A percentile compares a stretch with the other conserved stretches of the same genome.
These are phyloP conservation scores for Euclidium syriacum DNA, from an alignment of 345 rosid genomes.

Conservation along the genomic window DNA sequence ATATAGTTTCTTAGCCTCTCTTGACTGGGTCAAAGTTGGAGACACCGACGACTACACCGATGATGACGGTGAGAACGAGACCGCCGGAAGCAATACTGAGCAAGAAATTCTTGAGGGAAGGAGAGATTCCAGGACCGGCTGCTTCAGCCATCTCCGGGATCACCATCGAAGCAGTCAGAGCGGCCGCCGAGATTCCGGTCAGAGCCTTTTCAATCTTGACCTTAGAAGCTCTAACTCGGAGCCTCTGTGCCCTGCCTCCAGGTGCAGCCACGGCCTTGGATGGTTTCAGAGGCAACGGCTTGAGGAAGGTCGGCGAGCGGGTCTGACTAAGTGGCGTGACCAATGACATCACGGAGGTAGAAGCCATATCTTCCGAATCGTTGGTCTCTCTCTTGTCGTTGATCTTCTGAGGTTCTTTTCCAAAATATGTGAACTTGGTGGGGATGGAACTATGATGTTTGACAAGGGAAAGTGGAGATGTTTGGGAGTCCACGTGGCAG, in stretches of 20 bases:
- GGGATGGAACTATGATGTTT: no score
- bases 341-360: slow-evolving; percentile 56
- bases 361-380: slow-evolving; percentile 18
- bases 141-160: slow-evolving; percentile 79
- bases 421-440: neutral
- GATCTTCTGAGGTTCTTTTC: neutral
- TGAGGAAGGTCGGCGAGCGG: slow-evolving; percentile 45
- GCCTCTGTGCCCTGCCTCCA: slow-evolving; percentile 16
- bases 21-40: slow-evolving; percentile 63
- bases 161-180: slow-evolving; percentile 67
- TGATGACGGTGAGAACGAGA: slow-evolving; percentile 43
- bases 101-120: slow-evolving; percentile 94
- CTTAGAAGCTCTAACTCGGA: slow-evolving; percentile 47
- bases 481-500: slow-evolving; percentile 55
- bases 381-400: neutral
- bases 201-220: slow-evolving; percentile 61
- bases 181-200: slow-evolving; percentile 65
- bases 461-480: slow-evolving; percentile 12
- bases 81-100: slow-evolving; percentile 78
- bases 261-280: slow-evolving; percentile 17
- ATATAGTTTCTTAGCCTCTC: slow-evolving; percentile 35
- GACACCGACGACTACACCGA: slow-evolving; percentile 82
- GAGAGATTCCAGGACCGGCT: slow-evolving; percentile 49
- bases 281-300: slow-evolving; percentile 54
- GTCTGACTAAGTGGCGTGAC: slow-evolving; percentile 37